Conservation (phyloP, 225 moss, liverwort and hornwort genomes). For the Neckera pumila region DNA sequence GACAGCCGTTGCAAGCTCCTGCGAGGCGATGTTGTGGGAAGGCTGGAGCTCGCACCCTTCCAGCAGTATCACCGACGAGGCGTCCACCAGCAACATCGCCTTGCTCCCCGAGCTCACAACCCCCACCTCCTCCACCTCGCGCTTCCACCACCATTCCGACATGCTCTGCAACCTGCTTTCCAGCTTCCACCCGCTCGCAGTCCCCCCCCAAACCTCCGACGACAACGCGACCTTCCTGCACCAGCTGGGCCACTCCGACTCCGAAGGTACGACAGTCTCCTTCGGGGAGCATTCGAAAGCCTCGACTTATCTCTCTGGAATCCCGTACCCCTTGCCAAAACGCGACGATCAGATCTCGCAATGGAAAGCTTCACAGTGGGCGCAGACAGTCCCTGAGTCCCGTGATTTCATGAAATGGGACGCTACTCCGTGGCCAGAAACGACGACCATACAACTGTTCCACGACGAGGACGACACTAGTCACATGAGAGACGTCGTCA, state of each 20-base stretch:
- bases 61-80: neutral
- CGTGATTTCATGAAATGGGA: neutral
- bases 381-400: neutral
- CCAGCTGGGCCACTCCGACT: neutral
- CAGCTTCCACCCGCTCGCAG: slow-evolving; percentile 15
- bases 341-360: neutral
- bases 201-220: neutral
- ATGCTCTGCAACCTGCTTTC: slow-evolving; percentile 21
- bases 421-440: neutral
- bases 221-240: neutral
- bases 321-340: neutral
- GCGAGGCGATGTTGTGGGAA: slow-evolving; percentile 34
- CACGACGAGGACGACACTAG: neutral
- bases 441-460: neutral
- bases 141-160: slow-evolving; percentile 20
- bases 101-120: slow-evolving; percentile 5
- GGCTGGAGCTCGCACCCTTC: slow-evolving; percentile 11
- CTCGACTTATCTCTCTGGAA: neutral
- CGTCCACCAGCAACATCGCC: neutral
- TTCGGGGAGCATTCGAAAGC: neutral
- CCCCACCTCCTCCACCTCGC: neutral
- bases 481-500: neutral
- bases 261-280: neutral
- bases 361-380: neutral
- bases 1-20: neutral